Conservation (phyloP, 2,329 filamentous ascomycete species). For the Verticillium nubilum region DNA sequence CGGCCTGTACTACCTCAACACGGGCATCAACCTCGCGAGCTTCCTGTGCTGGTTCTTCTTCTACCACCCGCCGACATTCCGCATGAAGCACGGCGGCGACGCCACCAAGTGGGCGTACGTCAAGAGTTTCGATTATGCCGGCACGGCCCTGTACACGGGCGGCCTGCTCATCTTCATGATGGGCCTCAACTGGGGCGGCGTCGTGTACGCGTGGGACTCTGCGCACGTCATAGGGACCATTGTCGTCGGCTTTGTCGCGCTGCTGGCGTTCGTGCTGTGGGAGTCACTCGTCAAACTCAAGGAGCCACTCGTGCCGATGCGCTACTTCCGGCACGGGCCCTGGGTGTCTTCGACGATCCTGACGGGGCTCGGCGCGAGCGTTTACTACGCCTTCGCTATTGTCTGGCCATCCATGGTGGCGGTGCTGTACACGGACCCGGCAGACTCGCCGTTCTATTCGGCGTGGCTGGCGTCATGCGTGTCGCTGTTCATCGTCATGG, state of each 20-base stretch:
- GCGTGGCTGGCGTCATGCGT: slow-evolving; percentile 20
- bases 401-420: slow-evolving; percentile 29
- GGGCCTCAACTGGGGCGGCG: slow-evolving; percentile 24
- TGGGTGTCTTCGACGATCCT: slow-evolving; percentile 25
- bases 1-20: slow-evolving; percentile 21
- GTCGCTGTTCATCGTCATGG: slow-evolving; percentile 20
- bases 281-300: slow-evolving; percentile 19
- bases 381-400: slow-evolving; percentile 31
- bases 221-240: slow-evolving; percentile 22
- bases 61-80: slow-evolving; percentile 26
- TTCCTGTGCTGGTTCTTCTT: slow-evolving; percentile 23
- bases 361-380: slow-evolving; percentile 26
- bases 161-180: slow-evolving; percentile 24
- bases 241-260: slow-evolving; percentile 17
- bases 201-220: slow-evolving; percentile 24
- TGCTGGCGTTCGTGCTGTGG: slow-evolving; percentile 20
- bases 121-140: slow-evolving; percentile 25
- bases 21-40: slow-evolving; percentile 20
- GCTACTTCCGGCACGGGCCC: slow-evolving; percentile 24
- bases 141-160: slow-evolving; percentile 21
- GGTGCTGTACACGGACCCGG: slow-evolving; percentile 21
- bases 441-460: slow-evolving; percentile 13
- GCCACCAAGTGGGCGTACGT: slow-evolving; percentile 17
- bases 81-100: slow-evolving; percentile 20
- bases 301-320: slow-evolving; percentile 29